Base-by-base conservation (phyloP, 2,329 filamentous ascomycete genomes). In the Lasiodiplodia hormozganensis region DNA sequence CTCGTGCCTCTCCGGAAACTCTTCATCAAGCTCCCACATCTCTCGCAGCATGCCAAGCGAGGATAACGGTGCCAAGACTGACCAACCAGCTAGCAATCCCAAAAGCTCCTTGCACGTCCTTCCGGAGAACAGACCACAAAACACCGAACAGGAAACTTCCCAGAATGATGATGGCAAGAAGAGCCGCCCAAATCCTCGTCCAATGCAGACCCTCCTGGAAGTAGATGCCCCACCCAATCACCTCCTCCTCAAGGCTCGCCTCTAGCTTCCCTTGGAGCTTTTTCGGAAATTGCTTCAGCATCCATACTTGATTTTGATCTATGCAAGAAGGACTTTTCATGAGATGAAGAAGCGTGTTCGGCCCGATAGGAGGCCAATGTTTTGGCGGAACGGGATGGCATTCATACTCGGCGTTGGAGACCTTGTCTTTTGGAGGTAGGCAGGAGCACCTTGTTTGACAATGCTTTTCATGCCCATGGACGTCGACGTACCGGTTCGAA, bases 391-490 rank as follows among this genome's bases (percentile, higher is more conserved):
- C 18, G 2, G 40, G 40, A 8, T 0, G 1, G 18, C 2, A 43
- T 2, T n/a, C 5, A 8, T 43, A 43, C 18, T 43, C 40, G 0
- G 6, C 5, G 0, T 16, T n/a, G 0, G 6, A 0, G 3, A 3
- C 3, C 0, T 43, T 43, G 8, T n/a, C 18, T 8, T n/a, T 6
- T 0, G 40, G 40, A 0, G 40, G 40, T 0, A 43, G 18, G 40
- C 40, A 43, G n/a, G 40, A 3, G 5, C 40, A 43, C 0, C 18
- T 6, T 0, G 2, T 0, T 3, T 7, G 2, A 3, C 40, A 43
- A 0, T 43, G 5, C 0, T 14, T 18, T 7, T n/a, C 16, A 18
- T 43, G 40, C 16, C 5, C 18, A 0, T 10, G 40, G 14, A 43
- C 2, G 18, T 43, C 40, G 40, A 18, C 40, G 1, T 31, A 10